Base-by-base conservation (phyloP, 768 basidiomycete species). In the Rubroboletus satanas region DNA sequence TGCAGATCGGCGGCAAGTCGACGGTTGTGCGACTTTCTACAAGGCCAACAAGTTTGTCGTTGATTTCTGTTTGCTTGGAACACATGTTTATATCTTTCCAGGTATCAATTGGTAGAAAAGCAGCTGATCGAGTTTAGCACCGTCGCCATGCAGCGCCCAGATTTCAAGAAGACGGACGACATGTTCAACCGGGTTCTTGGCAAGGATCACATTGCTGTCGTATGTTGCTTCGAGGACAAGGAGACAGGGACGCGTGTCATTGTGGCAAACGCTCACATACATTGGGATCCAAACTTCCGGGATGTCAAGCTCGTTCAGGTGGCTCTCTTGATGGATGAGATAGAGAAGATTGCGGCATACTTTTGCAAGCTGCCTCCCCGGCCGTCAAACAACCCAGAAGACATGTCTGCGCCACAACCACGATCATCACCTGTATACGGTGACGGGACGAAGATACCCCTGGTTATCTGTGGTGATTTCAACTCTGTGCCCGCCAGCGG, bases 131-230 rank as follows among this genome's bases (percentile, higher is more conserved):
- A 98, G 71, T 99, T 95, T 75, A 90, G 87, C 67, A 82, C 89
- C 35, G 80, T 94, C 58, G 96, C 95, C 18, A 88, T 98, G 83
- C 90, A 93, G 63, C 84, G 93, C 28, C 83, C 87, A 47, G 93
- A 95, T 69, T 93, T 94, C 76, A 93, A 93, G 79, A 93, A 94
- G 75, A 96, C 93, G 17, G 94, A 98, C 66, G 96, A 98, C 76
- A 95, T 98, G 94, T 98, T 98, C 82, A 98, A 98, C 67, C 93
- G 97, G 32, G 93, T 98, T 51, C 82, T 98, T 62, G 88, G 89
- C 58, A 91, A 93, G 69, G 96, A 98, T 72, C 84, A 98, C 66
- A 90, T 98, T 59, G 93, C 93, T 44, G 84, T 93, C 59, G 77
- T 95, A 54, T 84, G 85, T 62, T 79, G 93, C 31, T 79, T 98